phyloP scores from a whole-genome alignment of 495 filamentous ascomycete genomes.

The Penicillium longicatenatum region DNA sequence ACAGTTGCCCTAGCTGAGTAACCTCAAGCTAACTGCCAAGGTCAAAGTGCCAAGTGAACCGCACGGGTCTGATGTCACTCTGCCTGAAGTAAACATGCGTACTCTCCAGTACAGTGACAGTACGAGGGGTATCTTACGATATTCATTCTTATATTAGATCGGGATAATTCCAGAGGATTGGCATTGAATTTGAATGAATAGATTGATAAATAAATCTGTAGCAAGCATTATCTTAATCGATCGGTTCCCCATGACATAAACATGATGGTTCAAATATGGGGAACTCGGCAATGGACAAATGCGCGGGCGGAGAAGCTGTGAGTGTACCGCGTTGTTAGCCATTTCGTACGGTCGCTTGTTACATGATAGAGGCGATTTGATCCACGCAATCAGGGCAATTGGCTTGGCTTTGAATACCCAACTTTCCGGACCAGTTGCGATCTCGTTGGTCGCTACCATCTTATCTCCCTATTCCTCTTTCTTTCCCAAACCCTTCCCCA shows the following conservation, averaged over 20 bases:
- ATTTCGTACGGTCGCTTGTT: conserved; percentile 13
- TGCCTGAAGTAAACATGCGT: conserved; percentile 30
- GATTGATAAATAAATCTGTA: too few species aligned
- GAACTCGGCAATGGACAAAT: conserved; percentile 7
- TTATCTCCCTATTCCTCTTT: neutral
- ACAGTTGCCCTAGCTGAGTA: neutral
- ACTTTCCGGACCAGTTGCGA: conserved; percentile 15
- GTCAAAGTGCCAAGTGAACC: neutral
- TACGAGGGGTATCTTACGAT: conserved; percentile 5
- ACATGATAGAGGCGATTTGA: conserved; percentile 17
- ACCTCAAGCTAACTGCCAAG: neutral
- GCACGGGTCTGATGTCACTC: conserved; percentile 40
- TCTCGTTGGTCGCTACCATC: neutral
- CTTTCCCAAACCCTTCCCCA: conserved; percentile 5
- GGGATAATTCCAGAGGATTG: neutral
- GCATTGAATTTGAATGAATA: too few species aligned
- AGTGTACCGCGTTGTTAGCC: conserved; percentile 18
- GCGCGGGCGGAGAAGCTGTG: neutral
- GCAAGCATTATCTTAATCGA: too few species aligned
- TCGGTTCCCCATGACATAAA: neutral
- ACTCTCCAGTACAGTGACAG: conserved; percentile 20
- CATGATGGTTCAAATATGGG: conserved; percentile 6
- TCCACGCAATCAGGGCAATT: conserved; percentile 34
- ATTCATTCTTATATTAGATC: neutral
- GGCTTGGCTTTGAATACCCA: conserved; percentile 35